Evolutionary conservation across 768 basidiomycete species (phyloP), one percentile per base, ranked within the genome.

Genomic region (Collybiopsis luxurians): DNA sequence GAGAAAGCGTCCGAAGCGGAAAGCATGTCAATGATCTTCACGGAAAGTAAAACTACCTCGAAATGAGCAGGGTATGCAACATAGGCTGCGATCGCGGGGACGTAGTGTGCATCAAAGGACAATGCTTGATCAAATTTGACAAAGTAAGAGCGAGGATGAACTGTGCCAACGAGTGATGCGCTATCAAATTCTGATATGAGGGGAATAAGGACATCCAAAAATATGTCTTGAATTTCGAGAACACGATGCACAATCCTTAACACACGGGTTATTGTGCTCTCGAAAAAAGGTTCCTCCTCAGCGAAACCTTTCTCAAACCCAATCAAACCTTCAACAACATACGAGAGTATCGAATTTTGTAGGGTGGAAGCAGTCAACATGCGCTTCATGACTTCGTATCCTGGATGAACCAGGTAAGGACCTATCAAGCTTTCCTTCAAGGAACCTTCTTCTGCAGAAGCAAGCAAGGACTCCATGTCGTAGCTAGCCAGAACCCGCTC

Each of bases 181-280:
- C 79, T 81, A 59, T 83, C 83, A 56, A 85, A 76, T 54, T 92
- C 87, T 19, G 82, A 74, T 7, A 95, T 79, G 21, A 89, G 72
- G 2, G 93, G 92, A 2, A 96, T 73, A 48, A 96, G 81, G 23
- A 95, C 86, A 54, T 98, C 94, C 40, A 95, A 77, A 76, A 95
- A 97, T 55, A 93, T 81, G 49, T 90, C 86, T 66, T 98, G 95
- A 26, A 93, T 80, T 60, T 94, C 90, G 56, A 98, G 75, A 0
- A 90, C 80, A 1, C 93, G 86, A 59, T 86, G 82, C 15, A 92
- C 78, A 60, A 96, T 92, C 53, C 95, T 79, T 34, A 98, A 76
- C 6, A 91, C 83, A 13, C 94, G 89, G 19, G 86, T 74, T 60
- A 97, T 88, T 3, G 90, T 90, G 46, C 79, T 80, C 31, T 80